phyloP scores from a whole-genome alignment of 345 rosid genomes.

The Lepidium sativum region DNA sequence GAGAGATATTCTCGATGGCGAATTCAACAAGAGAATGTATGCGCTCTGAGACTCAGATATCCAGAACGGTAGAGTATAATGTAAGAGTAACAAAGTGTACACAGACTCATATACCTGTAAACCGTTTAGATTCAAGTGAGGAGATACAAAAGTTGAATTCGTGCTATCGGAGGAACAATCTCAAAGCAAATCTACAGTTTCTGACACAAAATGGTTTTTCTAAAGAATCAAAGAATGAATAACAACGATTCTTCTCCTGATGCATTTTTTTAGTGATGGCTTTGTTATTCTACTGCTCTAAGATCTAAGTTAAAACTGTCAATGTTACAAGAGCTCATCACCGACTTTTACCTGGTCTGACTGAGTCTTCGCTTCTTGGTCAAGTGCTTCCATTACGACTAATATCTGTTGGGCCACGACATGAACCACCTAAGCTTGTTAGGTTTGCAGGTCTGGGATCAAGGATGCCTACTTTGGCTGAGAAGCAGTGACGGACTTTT shows the following conservation, averaged over 20 bases:
- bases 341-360: slow-evolving; percentile 18
- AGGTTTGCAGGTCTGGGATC: slow-evolving; percentile 21
- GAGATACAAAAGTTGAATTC: slow-evolving; percentile 1
- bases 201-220: not conserved
- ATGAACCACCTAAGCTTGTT: slow-evolving; percentile 32
- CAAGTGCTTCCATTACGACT: slow-evolving; percentile 21
- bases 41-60: slow-evolving; percentile 31
- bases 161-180: not conserved
- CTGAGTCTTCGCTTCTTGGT: slow-evolving; percentile 4
- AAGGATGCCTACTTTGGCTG: slow-evolving; percentile 37
- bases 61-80: not conserved
- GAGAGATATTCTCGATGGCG: slow-evolving; percentile 48
- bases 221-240: slow-evolving; percentile 21
- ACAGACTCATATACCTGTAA: not conserved
- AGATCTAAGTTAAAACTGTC: slow-evolving; percentile 20
- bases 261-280: slow-evolving; percentile 5
- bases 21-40: slow-evolving; percentile 42
- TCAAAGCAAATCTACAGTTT: slow-evolving; percentile 14
- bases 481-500: slow-evolving; percentile 59
- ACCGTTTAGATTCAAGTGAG: not conserved
- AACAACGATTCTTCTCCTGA: slow-evolving; percentile 11
- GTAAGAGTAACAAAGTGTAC: slow-evolving; percentile 14
- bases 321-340: slow-evolving; percentile 15
- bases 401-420: slow-evolving; percentile 9
- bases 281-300: slow-evolving; percentile 15